Conservation (phyloP, 768 basidiomycete species). For the Cystofilobasidium macerans region DNA sequence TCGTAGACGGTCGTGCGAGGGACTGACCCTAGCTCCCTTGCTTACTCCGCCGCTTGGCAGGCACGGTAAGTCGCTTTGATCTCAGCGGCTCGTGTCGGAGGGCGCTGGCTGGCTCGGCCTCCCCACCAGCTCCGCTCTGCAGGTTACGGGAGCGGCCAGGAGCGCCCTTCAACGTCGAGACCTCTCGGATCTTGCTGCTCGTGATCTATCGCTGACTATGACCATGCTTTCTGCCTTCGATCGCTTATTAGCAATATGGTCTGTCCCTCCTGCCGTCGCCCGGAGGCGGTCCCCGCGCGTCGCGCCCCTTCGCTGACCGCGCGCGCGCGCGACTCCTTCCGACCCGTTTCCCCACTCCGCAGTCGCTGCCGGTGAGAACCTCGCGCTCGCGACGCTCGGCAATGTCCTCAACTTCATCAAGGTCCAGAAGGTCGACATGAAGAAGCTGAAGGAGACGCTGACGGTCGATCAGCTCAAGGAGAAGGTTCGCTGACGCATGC, state of each 20-base stretch:
- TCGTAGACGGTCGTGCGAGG: too few species aligned
- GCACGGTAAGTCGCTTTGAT: too few species aligned
- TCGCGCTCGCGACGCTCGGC: conserved; percentile 84
- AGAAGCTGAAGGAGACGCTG: conserved; percentile 26
- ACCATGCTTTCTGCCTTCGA: too few species aligned
- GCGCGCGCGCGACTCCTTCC: not conserved
- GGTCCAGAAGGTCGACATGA: conserved; percentile 84
- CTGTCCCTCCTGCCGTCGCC: not conserved
- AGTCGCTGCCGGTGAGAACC: conserved; percentile 92
- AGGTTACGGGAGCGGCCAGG: too few species aligned
- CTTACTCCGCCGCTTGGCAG: not conserved
- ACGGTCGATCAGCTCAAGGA: conserved; percentile 12
- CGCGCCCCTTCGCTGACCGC: too few species aligned
- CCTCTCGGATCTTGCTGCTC: too few species aligned
- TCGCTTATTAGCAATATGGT: conserved; percentile 15
- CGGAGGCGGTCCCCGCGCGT: too few species aligned
- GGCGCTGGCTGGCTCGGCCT: too few species aligned
- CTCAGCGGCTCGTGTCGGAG: too few species aligned
- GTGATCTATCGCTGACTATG: too few species aligned
- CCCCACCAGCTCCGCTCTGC: too few species aligned
- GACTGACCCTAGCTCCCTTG: not conserved
- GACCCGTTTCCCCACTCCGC: not conserved
- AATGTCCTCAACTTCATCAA: conserved; percentile 95
- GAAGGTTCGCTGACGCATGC: conserved; percentile 7
- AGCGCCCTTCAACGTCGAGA: too few species aligned